Conservation (phyloP, 352 stramenopile genomes). For the Globisporangium spiculum region DNA sequence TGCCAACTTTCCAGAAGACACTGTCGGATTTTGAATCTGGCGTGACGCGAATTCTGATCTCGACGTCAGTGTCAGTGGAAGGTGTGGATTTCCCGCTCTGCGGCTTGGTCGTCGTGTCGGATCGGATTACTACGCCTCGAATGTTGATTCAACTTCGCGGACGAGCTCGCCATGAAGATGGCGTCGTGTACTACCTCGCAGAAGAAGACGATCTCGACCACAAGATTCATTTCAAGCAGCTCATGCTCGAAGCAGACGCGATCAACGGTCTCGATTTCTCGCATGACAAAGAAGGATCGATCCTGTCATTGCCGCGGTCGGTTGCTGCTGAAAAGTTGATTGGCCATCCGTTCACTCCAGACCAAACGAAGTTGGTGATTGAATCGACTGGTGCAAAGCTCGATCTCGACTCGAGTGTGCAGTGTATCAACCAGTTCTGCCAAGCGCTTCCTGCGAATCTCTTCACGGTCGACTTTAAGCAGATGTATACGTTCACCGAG, state of each 20-base stretch:
- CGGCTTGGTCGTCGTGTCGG: slow-evolving; percentile 59
- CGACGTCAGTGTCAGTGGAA: slow-evolving; percentile 74
- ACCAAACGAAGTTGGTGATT: slow-evolving; percentile 37
- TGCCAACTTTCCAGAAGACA: slow-evolving; percentile 56
- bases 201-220: slow-evolving; percentile 51
- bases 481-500: slow-evolving; percentile 48
- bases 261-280: slow-evolving; percentile 69
- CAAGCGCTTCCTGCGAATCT: slow-evolving; percentile 58
- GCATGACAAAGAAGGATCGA: slow-evolving; percentile 57
- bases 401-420: slow-evolving; percentile 73
- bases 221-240: slow-evolving; percentile 41
- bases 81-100: slow-evolving; percentile 82
- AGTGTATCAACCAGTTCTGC: slow-evolving; percentile 76
- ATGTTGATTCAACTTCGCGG: slow-evolving; percentile 75
- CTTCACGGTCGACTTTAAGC: slow-evolving; percentile 54
- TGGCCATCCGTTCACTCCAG: slow-evolving; percentile 23
- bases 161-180: slow-evolving; percentile 70
- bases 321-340: slow-evolving; percentile 37
- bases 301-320: slow-evolving; percentile 56
- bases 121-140: slow-evolving; percentile 48
- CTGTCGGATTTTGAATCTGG: slow-evolving; percentile 59
- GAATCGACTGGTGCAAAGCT: slow-evolving; percentile 58
- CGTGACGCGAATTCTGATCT: slow-evolving; percentile 56
- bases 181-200: slow-evolving; percentile 71
- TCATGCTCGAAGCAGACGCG: slow-evolving; percentile 38